Evolutionary conservation across 768 basidiomycete genomes (phyloP).

Genomic region (Calvatia gigantea): DNA sequence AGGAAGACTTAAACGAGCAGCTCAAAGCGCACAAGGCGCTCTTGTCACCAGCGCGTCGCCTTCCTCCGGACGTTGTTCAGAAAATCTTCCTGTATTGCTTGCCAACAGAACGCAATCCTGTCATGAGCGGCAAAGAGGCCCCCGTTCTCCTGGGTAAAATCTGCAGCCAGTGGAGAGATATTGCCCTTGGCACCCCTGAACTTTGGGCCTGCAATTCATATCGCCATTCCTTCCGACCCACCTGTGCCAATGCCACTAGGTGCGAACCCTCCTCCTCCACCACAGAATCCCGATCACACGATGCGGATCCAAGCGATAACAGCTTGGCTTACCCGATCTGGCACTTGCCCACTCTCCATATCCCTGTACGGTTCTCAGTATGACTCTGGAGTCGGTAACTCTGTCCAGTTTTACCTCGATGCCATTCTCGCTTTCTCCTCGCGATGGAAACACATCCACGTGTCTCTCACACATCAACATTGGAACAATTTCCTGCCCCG

Average conservation of each 20-base stretch:
- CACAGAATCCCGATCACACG: not conserved
- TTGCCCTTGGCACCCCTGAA: constrained; percentile 14
- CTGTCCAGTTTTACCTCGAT: constrained; percentile 9
- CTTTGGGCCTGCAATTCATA: constrained; percentile 20
- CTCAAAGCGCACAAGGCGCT: constrained; percentile 12
- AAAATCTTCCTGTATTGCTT: constrained; percentile 19
- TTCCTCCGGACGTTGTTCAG: constrained; percentile 18
- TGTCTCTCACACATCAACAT: constrained; percentile 8
- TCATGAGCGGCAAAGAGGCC: constrained; percentile 17
- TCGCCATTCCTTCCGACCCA: constrained; percentile 16
- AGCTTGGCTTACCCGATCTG: constrained; percentile 13
- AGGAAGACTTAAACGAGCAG: not conserved
- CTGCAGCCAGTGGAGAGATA: constrained; percentile 18
- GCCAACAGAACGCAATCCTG: constrained; percentile 18
- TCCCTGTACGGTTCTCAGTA: constrained; percentile 10
- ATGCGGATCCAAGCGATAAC: constrained; percentile 3
- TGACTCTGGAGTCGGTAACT: constrained; percentile 7
- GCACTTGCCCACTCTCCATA: constrained; percentile 12
- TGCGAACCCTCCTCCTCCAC: not conserved
- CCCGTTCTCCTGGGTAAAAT: constrained; percentile 18
- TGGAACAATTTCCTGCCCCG: constrained; percentile 12
- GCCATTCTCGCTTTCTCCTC: constrained; percentile 2
- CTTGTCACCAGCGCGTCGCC: constrained; percentile 16
- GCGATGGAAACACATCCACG: constrained; percentile 13
- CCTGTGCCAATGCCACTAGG: not conserved